These are phyloP conservation scores for Eimeria nieschulzi DNA, from an alignment of 169 alveolate species.

Conservation along the genomic window DNA sequence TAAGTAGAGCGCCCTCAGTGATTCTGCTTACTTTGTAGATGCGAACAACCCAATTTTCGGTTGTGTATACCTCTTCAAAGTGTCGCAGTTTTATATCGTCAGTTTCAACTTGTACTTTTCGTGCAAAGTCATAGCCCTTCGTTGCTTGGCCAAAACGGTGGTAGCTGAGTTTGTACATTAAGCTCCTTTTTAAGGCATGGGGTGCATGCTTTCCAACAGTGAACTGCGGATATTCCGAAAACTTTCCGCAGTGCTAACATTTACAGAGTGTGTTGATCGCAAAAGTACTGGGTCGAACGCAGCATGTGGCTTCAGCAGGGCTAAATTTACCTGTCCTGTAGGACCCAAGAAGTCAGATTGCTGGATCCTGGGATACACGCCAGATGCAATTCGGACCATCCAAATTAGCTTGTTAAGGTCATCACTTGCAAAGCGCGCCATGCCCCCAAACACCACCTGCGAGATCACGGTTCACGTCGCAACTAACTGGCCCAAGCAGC, in stretches of 20 bases:
- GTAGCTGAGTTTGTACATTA: conserved; percentile 95
- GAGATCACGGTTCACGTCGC: not conserved
- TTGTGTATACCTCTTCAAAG: conserved; percentile 97
- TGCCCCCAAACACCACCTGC: conserved; percentile 96
- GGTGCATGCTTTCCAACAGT: conserved; percentile 94
- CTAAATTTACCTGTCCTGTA: conserved; percentile 64
- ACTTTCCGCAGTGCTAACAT: too few relatives aligned
- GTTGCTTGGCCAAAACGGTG: conserved; percentile 92
- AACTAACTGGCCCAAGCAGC: too few relatives aligned
- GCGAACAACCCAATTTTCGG: conserved; percentile 97
- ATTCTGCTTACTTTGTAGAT: conserved; percentile 89
- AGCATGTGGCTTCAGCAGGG: too few relatives aligned
- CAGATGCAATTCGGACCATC: conserved; percentile 97
- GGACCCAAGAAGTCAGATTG: conserved; percentile 81
- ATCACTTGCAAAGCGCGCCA: conserved; percentile 95
- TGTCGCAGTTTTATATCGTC: conserved; percentile 84
- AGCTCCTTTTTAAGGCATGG: conserved; percentile 89
- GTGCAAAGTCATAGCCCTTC: conserved; percentile 94
- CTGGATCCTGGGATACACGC: conserved; percentile 90
- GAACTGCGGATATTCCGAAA: conserved; percentile 77
- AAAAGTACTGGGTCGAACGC: too few relatives aligned
- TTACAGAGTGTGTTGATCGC: too few relatives aligned
- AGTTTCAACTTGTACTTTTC: conserved; percentile 83
- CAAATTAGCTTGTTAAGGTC: conserved; percentile 98
- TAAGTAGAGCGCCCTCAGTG: not conserved